Base-by-base conservation (phyloP, 148 eudicot genomes). In the Vaccinium myrtillus region DNA sequence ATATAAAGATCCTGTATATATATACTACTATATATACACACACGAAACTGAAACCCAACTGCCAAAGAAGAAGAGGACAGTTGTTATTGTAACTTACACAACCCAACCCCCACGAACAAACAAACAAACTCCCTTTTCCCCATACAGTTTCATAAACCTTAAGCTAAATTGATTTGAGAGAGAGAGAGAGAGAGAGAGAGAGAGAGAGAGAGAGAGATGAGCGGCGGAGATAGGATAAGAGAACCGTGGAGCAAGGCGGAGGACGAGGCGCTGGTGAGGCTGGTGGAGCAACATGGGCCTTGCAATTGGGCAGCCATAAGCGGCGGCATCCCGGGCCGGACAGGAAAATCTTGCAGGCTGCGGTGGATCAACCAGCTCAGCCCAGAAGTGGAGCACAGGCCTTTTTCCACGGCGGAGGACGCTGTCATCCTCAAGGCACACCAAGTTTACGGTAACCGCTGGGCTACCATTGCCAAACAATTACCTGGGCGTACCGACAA, bases 361-460 rank as follows among this genome's bases (percentile, higher is more conserved):
- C 88, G 96, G 67, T 93, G 96, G 96, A 92, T 94, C 88, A 93
- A 93, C 82, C 96, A 91, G 89, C 89, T 92, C 4, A 91, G 91
- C 86, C 96, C 96, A 1, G 83, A 78, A 1, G 94, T 93, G 5
- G 89, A 93, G 23, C 96, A 91, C 87, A 82, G 90, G 30, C 91
- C 94, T 2, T 92, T 93, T 39, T 86, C 91, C 32, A 85, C 91
- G 0, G 63, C 80, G 9, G 96, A 93, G 87, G 94, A 93, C 74
- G 91, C 58, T 10, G 46, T 84, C 51, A 93, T 93, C 36, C 19
- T 89, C 30, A 81, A 67, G 65, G 92, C 93, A 36, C 96, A 92
- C 83, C 77, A 86, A 1, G 39, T 81, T 8, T 86, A 88, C 65
- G 96, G 94, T 0, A 93, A 93, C 88, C 87, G 84, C 2, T 93